Conservation (phyloP, 1,139 yeast species). For the Saccharomyces hybrid region DNA sequence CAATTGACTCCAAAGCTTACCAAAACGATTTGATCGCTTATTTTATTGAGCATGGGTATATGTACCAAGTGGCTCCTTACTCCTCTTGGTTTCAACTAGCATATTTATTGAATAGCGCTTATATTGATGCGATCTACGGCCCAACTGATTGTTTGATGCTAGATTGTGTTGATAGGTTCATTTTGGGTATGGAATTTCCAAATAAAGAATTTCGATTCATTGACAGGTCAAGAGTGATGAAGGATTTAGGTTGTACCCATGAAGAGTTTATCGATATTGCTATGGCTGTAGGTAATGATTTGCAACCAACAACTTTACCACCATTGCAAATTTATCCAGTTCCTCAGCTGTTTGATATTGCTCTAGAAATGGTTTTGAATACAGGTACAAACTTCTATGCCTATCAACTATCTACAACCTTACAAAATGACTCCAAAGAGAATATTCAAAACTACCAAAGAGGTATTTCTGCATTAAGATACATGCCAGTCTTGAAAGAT, state of each 20-base stretch:
- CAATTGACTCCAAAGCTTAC: constrained; percentile 37
- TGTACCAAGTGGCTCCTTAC: constrained; percentile 76
- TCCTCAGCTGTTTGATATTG: constrained; percentile 34
- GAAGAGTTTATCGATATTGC: constrained; percentile 71
- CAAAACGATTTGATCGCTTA: constrained; percentile 49
- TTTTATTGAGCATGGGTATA: constrained; percentile 50
- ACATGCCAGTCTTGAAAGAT: constrained; percentile 62
- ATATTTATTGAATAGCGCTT: constrained; percentile 47
- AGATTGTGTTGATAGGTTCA: constrained; percentile 58
- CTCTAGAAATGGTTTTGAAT: constrained; percentile 38
- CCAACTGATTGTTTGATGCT: constrained; percentile 71
- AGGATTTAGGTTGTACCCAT: constrained; percentile 51
- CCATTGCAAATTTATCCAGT: constrained; percentile 38
- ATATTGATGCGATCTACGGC: constrained; percentile 74
- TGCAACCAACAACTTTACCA: constrained; percentile 62
- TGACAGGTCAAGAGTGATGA: constrained; percentile 50
- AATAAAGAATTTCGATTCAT: constrained; percentile 55
- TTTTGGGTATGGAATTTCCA: constrained; percentile 63
- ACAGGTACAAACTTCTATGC: constrained; percentile 42
- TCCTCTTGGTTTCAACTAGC: constrained; percentile 76
- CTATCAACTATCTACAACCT: constrained; percentile 24
- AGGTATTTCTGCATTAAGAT: constrained; percentile 46
- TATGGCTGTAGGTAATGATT: constrained; percentile 64
- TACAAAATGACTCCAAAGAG: constrained; percentile 16
- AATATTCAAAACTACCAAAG: constrained; percentile 39